Evolutionary conservation across 495 filamentous ascomycete genomes (phyloP), one percentile per base, ranked within the genome.

Genomic region (Penicillium simplicissimum): DNA sequence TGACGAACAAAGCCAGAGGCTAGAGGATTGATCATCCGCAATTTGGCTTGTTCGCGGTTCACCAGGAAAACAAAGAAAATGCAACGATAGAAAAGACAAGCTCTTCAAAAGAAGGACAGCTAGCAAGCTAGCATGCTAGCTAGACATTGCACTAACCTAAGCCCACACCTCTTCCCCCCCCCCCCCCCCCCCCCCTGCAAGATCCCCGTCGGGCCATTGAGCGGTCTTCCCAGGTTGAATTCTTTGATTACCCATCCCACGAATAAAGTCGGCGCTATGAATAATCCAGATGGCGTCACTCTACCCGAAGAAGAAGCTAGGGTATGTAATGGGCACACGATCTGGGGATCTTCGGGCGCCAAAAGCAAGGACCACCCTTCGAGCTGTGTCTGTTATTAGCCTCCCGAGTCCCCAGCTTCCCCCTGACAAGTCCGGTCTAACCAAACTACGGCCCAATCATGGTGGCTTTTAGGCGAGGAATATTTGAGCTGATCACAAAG

Each of bases 331-430:
- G 33, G 51, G 21, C 36, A 53, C 53, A 62, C 47, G 45, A 65
- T 58, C 67, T 58, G 28, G 52, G 6, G 58, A 70, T 70, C 65
- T 65, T 51, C 37, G 23, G 21, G 17, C 52, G 48, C 17, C 48
- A 28, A 55, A 60, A 59, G 65, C 67, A 58, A 52, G 65, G 67
- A 60, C 65, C 65, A 70, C 65, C 43, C 36, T 11, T 56, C 52
- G 63, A 48, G 48, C 59, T 48, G 38, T 34, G 23, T 14, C 25
- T 7, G 45, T 48, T n/a, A 56, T 45, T 45, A 45, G 8, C 8
- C 23, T 19, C 23, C 23, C 23, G 3, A 25, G 23, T 25, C 3
- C 23, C 40, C 0, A 11, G 3, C 56, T 62, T 55, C 21, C 45
- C 45, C 45, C 45, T 49, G 14, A 31, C 45, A 60, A 60, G 48